Evolutionary conservation across 1,284 basidiomycete genomes (phyloP).

Genomic region (Meira nashicola): DNA sequence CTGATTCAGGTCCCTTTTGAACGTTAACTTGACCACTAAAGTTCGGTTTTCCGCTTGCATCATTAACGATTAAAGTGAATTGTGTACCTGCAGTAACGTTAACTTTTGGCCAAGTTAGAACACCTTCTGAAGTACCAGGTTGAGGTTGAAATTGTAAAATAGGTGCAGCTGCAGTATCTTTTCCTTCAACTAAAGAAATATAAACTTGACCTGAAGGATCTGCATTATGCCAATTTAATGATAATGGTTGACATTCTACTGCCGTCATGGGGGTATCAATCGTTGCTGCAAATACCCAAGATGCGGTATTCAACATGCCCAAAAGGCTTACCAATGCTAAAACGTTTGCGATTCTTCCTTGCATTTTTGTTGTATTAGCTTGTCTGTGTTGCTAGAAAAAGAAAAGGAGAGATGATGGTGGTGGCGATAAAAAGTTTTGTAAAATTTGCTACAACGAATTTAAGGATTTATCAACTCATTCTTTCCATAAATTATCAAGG

Average conservation of each 20-base stretch:
- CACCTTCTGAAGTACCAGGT: background rate
- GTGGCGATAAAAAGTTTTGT: too few species aligned
- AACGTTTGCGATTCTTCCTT: too few species aligned
- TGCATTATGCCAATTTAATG: background rate
- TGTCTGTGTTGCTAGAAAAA: too few species aligned
- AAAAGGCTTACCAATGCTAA: too few species aligned
- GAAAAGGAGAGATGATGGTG: too few species aligned
- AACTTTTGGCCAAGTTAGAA: background rate
- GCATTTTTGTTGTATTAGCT: too few species aligned
- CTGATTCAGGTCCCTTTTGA: background rate
- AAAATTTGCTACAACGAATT: too few species aligned
- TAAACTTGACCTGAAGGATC: background rate
- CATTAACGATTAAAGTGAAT: background rate
- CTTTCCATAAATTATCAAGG: too few species aligned
- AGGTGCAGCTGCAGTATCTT: background rate
- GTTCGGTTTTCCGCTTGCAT: background rate
- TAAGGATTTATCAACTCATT: too few species aligned
- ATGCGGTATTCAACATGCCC: background rate
- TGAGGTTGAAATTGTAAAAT: background rate
- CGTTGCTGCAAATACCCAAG: background rate
- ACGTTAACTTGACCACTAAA: background rate
- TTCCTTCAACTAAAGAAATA: constrained; percentile 6
- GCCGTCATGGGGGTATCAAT: background rate
- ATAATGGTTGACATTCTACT: background rate
- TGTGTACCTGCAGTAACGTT: constrained; percentile 1